A percentile compares a stretch with the other conserved stretches of the same genome.
Evolutionary conservation across 2,329 filamentous ascomycete genomes (phyloP).

Genomic region (Didymella lethalis): DNA sequence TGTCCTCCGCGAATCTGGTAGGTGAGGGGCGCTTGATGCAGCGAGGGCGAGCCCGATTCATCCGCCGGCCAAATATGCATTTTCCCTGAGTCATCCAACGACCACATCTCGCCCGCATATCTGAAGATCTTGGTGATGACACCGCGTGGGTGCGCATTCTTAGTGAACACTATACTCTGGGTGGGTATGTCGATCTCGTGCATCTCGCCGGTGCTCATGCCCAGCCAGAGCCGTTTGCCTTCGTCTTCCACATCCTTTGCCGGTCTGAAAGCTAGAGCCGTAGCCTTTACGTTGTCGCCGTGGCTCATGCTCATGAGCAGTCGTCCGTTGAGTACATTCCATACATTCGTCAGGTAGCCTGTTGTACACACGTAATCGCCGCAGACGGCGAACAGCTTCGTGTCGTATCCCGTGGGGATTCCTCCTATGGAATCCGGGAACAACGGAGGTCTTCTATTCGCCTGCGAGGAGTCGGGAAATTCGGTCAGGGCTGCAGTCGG

Average conservation of each 20-base stretch:
- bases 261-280: slow-evolving; percentile 86
- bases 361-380: slow-evolving; percentile 87
- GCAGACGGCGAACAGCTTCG: slow-evolving; percentile 84
- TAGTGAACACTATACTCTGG: slow-evolving; percentile 73
- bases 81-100: slow-evolving; percentile 86
- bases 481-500: slow-evolving; percentile 64
- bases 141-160: slow-evolving; percentile 77
- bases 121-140: slow-evolving; percentile 87
- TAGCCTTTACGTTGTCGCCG: slow-evolving; percentile 83
- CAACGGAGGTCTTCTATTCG: slow-evolving; percentile 82
- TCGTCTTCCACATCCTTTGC: slow-evolving; percentile 79
- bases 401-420: slow-evolving; percentile 86
- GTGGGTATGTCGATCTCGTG: slow-evolving; percentile 84
- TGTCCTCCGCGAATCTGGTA: slow-evolving; percentile 83
- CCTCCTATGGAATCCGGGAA: slow-evolving; percentile 76
- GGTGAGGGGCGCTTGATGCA: slow-evolving; percentile 76
- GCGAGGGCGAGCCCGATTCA: slow-evolving; percentile 74
- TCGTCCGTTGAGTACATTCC: slow-evolving; percentile 84
- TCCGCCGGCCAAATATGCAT: slow-evolving; percentile 88
- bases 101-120: slow-evolving; percentile 91
- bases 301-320: slow-evolving; percentile 81
- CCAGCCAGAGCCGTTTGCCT: slow-evolving; percentile 84
- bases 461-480: slow-evolving; percentile 83
- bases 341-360: slow-evolving; percentile 85
- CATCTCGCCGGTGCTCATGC: slow-evolving; percentile 86